These are phyloP conservation scores for Xylaria sp. DNA, from an alignment of 2,329 filamentous ascomycete genomes.

Conservation along the genomic window DNA sequence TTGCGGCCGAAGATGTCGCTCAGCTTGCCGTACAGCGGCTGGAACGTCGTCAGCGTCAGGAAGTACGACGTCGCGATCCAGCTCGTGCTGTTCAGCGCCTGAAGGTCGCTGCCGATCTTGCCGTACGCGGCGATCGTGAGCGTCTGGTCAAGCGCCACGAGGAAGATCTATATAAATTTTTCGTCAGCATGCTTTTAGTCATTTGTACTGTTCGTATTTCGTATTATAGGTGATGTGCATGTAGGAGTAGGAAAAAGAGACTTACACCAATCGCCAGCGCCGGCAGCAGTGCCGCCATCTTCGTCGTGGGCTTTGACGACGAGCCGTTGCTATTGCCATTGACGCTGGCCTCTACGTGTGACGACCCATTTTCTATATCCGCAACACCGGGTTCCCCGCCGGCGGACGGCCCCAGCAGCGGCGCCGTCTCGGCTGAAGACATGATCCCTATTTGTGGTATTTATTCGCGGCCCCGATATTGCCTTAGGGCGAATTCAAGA, in stretches of 20 bases:
- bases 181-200: neutral
- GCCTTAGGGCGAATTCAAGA: neutral
- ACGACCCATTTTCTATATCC: slow-evolving; percentile 5
- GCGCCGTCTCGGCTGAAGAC: slow-evolving; percentile 43
- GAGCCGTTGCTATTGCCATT: slow-evolving; percentile 23
- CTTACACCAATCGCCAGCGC: slow-evolving; percentile 47
- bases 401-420: slow-evolving; percentile 40
- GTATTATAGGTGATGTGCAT: too few relatives aligned
- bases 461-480: slow-evolving; percentile 34
- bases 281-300: slow-evolving; percentile 45
- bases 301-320: slow-evolving; percentile 42
- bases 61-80: slow-evolving; percentile 50
- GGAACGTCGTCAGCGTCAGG: slow-evolving; percentile 54
- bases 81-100: slow-evolving; percentile 77
- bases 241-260: neutral
- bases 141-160: slow-evolving; percentile 80
- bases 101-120: slow-evolving; percentile 78
- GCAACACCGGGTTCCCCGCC: slow-evolving; percentile 43
- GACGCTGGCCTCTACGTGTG: slow-evolving; percentile 45
- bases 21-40: slow-evolving; percentile 60
- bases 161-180: slow-evolving; percentile 66
- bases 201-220: neutral
- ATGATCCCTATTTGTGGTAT: slow-evolving; percentile 32
- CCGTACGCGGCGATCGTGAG: slow-evolving; percentile 83
- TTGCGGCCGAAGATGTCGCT: slow-evolving; percentile 62